Conservation (phyloP, 108 stramenopile genomes). For the Parietichytrium sp. region DNA sequence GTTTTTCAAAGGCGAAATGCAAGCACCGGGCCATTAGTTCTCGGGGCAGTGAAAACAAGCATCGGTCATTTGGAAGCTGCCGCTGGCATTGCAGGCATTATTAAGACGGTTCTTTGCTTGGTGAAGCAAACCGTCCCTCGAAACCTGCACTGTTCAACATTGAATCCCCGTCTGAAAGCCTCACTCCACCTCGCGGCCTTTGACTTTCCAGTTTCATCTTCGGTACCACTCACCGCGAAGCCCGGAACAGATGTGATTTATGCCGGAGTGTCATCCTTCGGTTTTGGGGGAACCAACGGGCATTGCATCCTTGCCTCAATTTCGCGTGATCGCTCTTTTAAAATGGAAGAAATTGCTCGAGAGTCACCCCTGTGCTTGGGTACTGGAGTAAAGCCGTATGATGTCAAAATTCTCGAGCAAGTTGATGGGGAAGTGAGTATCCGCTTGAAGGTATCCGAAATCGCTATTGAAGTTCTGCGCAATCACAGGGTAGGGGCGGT, state of each 20-base stretch:
- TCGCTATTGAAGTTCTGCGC: not conserved
- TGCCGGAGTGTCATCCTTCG: constrained; percentile 43
- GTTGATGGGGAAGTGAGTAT: too few relatives aligned
- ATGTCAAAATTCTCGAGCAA: too few relatives aligned
- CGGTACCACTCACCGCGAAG: too few relatives aligned
- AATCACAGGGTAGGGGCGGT: constrained; percentile 14
- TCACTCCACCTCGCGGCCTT: not conserved
- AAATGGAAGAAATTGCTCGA: too few relatives aligned
- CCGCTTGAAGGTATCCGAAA: too few relatives aligned
- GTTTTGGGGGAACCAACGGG: constrained; percentile 48
- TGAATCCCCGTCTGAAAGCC: not conserved
- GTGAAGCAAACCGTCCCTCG: not conserved
- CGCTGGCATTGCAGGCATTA: constrained; percentile 36
- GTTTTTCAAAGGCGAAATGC: not conserved
- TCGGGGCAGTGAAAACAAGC: constrained; percentile 42
- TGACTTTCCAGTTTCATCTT: not conserved
- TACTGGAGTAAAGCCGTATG: too few relatives aligned
- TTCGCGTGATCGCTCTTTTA: not conserved
- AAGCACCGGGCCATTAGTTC: not conserved
- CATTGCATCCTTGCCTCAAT: constrained; percentile 29
- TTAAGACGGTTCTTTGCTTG: not conserved
- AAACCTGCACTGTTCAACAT: not conserved
- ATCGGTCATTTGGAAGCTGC: constrained; percentile 49
- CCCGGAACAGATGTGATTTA: too few relatives aligned
- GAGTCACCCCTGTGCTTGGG: too few relatives aligned